Conservation (phyloP, 768 basidiomycete genomes). For the Pulveroboletus sp. region DNA sequence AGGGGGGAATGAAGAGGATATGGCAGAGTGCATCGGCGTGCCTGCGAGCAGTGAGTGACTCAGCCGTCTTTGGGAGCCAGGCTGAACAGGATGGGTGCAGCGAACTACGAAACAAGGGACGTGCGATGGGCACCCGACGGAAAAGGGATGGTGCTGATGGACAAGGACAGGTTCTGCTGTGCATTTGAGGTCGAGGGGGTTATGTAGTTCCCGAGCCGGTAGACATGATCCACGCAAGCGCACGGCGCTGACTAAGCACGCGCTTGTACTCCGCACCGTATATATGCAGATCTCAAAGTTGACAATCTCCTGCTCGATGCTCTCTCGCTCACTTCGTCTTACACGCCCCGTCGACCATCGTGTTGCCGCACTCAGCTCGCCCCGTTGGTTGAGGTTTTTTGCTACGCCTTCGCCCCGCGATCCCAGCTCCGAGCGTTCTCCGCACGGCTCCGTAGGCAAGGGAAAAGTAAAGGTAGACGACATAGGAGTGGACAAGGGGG, state of each 20-base stretch:
- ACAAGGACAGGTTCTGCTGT: constrained; percentile 79
- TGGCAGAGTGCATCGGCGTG: constrained; percentile 87
- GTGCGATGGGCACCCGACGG: constrained; percentile 84
- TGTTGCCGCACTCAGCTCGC: constrained; percentile 31
- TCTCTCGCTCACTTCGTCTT: constrained; percentile 58
- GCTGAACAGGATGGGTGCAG: constrained; percentile 31
- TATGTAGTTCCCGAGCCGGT: neutral
- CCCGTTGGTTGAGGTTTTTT: constrained; percentile 38
- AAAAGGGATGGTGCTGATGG: constrained; percentile 69
- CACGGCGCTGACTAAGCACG: constrained; percentile 19
- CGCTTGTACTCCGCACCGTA: neutral
- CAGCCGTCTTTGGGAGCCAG: neutral
- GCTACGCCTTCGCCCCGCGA: constrained; percentile 43
- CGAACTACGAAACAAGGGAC: constrained; percentile 66
- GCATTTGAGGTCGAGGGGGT: constrained; percentile 69
- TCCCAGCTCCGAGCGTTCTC: constrained; percentile 25
- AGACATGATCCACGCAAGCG: neutral
- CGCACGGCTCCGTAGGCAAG: constrained; percentile 21
- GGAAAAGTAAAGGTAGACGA: constrained; percentile 33
- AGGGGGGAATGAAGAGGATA: constrained; percentile 57
- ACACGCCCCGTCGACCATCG: constrained; percentile 42
- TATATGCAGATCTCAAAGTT: neutral
- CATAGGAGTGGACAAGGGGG: constrained; percentile 29
- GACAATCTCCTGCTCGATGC: constrained; percentile 36
- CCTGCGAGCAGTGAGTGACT: constrained; percentile 63